Evolutionary conservation across 106 monocot genomes (phyloP).

Genomic region (Acorus calamus): DNA sequence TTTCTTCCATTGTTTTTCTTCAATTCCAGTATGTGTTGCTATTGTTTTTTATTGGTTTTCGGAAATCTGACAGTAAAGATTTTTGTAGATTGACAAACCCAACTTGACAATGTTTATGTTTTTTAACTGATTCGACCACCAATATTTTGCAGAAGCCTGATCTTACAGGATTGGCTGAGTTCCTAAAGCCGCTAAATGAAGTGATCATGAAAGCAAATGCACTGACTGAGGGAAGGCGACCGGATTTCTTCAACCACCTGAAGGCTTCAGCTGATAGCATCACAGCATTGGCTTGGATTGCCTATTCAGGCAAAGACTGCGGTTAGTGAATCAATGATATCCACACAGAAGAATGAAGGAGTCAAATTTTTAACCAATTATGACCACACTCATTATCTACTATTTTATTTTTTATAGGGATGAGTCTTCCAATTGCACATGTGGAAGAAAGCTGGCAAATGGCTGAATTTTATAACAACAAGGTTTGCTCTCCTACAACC

Average conservation of each 20-base stretch:
- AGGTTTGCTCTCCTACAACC: slow-evolving; percentile 28
- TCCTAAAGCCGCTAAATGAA: slow-evolving; percentile 88
- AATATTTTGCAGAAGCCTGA: slow-evolving; percentile 69
- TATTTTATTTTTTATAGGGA: slow-evolving; percentile 38
- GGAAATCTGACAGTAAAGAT: too few species aligned
- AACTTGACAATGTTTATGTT: background rate
- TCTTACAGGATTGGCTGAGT: slow-evolving; percentile 39
- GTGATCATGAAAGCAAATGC: slow-evolving; percentile 67
- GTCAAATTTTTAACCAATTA: too few species aligned
- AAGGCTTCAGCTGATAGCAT: slow-evolving; percentile 80
- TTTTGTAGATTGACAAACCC: too few species aligned
- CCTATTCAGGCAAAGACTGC: slow-evolving; percentile 84
- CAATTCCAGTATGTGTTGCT: too few species aligned
- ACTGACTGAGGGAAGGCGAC: slow-evolving; percentile 81
- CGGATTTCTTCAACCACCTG: slow-evolving; percentile 80
- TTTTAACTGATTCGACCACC: background rate
- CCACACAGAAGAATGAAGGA: too few species aligned
- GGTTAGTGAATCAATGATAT: slow-evolving; percentile 31
- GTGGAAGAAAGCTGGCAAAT: slow-evolving; percentile 99
- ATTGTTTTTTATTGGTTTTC: too few species aligned
- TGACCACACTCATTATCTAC: background rate
- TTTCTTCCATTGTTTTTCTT: too few species aligned
- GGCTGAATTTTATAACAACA: slow-evolving; percentile 98
- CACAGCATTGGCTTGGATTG: slow-evolving; percentile 82
- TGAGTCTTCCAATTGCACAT: slow-evolving; percentile 86